Evolutionary conservation across 2,329 filamentous ascomycete species (phyloP), one percentile per base, ranked within the genome.

Genomic region (Penicillium brasilianum): DNA sequence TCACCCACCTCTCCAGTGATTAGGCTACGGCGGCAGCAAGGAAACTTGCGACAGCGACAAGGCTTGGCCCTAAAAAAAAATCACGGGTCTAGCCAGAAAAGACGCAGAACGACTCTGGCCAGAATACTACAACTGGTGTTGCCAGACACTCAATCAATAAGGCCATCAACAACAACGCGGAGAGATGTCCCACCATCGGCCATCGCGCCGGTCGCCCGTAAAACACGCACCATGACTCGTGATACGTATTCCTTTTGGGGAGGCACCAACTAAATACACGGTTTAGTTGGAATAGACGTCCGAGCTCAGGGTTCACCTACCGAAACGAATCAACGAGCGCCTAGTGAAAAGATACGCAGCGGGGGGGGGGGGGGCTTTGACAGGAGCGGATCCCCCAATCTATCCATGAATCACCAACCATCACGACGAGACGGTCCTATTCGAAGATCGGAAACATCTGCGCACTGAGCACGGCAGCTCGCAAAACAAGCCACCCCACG

Each of bases 401-500:
- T 13, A 9, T 34, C 32, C 32, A 34, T 34, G 2, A 34, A 6
- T 34, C 32, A 28, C 25, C 25, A 28, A 28, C 32, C 32, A 13
- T 34, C 32, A 34, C 32, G 32, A 28, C 25, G 32, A 34, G 32
- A 34, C 4, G 10, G 32, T 34, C 32, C 11, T 34, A 13, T 34
- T 28, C 25, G 32, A 13, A 10, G 25, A 8, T 48, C 44, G 25
- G 44, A 30, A 14, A 48, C 25, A 18, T 48, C 44, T 48, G 44
- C 22, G 44, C 22, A 43, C 8, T 20, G 16, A n/a, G 14, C 16
- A 9, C 32, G 10, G 36, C 36, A 39, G n/a, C 3, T 39, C 36
- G 18, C n/a, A 44, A 9, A 43, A 13, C 7, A 32, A 41, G 51
- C 34, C 55, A 57, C 57, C 60, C 60, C 57, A 57, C 60, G 60